phyloP scores from a whole-genome alignment of 1,139 yeast species.

The Ogataea hybrid region DNA sequence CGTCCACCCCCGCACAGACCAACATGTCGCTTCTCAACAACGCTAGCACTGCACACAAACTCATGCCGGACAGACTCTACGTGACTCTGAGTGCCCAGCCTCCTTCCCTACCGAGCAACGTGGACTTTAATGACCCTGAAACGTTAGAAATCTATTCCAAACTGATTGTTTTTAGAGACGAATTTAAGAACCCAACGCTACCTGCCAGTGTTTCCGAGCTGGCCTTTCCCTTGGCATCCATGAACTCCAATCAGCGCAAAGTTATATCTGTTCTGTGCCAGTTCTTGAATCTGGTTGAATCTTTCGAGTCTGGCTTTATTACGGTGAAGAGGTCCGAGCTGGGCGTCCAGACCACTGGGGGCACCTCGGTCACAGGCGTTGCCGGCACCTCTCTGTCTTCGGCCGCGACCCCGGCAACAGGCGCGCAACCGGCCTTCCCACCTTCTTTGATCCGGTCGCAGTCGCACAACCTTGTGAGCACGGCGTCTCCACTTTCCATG shows the following conservation, averaged over 20 bases:
- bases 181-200: conserved; percentile 43
- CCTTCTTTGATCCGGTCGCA: conserved; percentile 33
- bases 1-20: conserved; percentile 19
- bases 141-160: conserved; percentile 84
- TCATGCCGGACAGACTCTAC: conserved; percentile 53
- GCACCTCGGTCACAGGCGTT: conserved; percentile 16
- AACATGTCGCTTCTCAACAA: conserved; percentile 7
- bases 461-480: conserved; percentile 27
- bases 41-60: conserved; percentile 4
- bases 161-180: conserved; percentile 78
- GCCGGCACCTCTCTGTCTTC: conserved; percentile 18
- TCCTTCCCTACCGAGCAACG: conserved; percentile 50
- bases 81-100: conserved; percentile 50
- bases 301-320: conserved; percentile 64
- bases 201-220: conserved; percentile 43
- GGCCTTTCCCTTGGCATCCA: conserved; percentile 55
- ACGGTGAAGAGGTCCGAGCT: conserved; percentile 43
- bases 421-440: conserved; percentile 23
- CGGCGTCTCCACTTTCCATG: conserved; percentile 26
- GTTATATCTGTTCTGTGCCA: conserved; percentile 51
- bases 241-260: conserved; percentile 63
- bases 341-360: conserved; percentile 17
- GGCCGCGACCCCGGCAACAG: conserved; percentile 11
- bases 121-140: conserved; percentile 90
- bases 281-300: conserved; percentile 63